Conservation (phyloP, 2,329 filamentous ascomycete genomes). For the Hypoxylon sp. region DNA sequence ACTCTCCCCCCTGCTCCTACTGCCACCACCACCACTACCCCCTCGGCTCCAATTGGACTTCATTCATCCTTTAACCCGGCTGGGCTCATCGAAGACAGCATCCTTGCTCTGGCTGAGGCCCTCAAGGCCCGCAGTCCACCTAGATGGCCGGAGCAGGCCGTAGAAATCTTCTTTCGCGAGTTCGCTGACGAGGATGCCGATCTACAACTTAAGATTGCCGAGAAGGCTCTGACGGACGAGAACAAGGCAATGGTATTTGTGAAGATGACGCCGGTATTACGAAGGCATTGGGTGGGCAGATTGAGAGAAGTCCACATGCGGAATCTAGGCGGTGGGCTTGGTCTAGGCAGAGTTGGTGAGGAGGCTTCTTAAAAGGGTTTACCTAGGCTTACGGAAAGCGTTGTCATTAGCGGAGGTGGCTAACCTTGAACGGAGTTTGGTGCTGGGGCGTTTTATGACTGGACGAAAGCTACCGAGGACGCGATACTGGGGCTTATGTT, state of each 20-base stretch:
- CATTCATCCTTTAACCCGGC: conserved; percentile 44
- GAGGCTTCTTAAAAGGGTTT: conserved; percentile 46
- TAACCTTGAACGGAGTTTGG: conserved; percentile 28
- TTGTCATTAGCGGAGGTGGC: conserved; percentile 2
- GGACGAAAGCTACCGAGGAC: conserved; percentile 11
- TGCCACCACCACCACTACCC: conserved; percentile 25
- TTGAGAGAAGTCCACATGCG: conserved; percentile 64
- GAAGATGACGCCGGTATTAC: conserved; percentile 69
- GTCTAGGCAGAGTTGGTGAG: conserved; percentile 52
- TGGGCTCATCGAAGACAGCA: conserved; percentile 56
- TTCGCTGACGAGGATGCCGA: conserved; percentile 71
- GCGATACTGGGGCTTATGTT: conserved; percentile 6
- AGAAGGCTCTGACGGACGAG: conserved; percentile 71
- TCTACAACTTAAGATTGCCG: conserved; percentile 71
- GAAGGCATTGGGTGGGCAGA: conserved; percentile 70
- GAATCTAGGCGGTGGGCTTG: conserved; percentile 53
- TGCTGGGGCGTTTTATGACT: conserved; percentile 24
- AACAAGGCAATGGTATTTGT: conserved; percentile 74
- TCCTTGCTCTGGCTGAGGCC: conserved; percentile 60
- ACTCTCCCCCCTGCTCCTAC: conserved; percentile 29
- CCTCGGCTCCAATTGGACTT: conserved; percentile 42
- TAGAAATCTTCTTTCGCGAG: conserved; percentile 72
- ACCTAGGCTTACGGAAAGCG: conserved; percentile 1
- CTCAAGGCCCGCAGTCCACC: conserved; percentile 59
- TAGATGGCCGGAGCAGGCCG: conserved; percentile 70